Evolutionary conservation across 805 yeast species (phyloP).

Genomic region (Pichia cabralensis): DNA sequence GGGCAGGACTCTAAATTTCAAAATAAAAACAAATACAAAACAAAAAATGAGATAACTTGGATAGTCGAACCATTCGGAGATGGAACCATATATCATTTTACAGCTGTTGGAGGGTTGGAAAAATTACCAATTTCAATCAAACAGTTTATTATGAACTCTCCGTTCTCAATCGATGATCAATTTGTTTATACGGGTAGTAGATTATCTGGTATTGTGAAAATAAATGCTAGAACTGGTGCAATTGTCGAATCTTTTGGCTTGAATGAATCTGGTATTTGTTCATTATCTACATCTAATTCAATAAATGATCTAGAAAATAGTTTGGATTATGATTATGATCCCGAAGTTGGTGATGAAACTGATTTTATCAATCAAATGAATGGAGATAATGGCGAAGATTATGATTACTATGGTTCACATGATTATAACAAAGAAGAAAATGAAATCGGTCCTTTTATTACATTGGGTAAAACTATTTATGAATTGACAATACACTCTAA

Average conservation of each 20-base stretch:
- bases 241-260: conserved; percentile 54
- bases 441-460: conserved; percentile 28
- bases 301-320: background rate
- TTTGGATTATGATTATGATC: conserved; percentile 7
- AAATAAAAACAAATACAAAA: background rate
- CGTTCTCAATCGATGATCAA: conserved; percentile 74
- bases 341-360: conserved; percentile 3
- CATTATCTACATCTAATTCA: too few species aligned
- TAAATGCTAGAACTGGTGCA: conserved; percentile 68
- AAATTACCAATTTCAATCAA: conserved; percentile 73
- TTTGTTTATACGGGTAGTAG: conserved; percentile 83
- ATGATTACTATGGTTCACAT: conserved; percentile 4
- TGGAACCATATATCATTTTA: conserved; percentile 76
- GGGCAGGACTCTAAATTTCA: background rate
- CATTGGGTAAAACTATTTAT: conserved; percentile 64
- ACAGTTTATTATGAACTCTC: conserved; percentile 71
- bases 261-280: conserved; percentile 4
- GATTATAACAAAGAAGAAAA: conserved; percentile 9
- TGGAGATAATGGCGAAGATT: conserved; percentile 3
- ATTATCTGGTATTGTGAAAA: conserved; percentile 62
- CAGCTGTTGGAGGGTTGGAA: conserved; percentile 63
- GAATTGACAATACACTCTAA: conserved; percentile 70
- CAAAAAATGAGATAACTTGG: conserved; percentile 43
- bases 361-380: conserved; percentile 3
- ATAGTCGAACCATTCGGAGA: conserved; percentile 85